These are phyloP conservation scores for Suhomyces xylopsoci DNA, from an alignment of 805 yeast genomes.

Conservation along the genomic window DNA sequence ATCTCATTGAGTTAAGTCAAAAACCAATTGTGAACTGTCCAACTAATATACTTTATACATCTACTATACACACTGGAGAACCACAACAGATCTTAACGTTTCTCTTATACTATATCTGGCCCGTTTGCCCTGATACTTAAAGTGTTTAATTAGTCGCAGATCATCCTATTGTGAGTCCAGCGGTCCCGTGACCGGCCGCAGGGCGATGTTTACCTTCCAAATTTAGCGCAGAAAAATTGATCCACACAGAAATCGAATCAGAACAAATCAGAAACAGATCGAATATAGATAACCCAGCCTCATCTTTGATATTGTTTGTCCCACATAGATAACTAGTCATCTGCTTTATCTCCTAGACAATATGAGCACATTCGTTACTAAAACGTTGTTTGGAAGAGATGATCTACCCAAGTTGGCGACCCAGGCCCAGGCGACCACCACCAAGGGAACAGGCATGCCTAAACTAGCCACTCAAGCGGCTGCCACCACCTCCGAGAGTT, in stretches of 20 bases:
- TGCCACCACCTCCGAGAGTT: conserved; percentile 14
- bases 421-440: not conserved
- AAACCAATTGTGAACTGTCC: too few relatives aligned
- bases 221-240: conserved; percentile 4
- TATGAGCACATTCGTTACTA: conserved; percentile 1
- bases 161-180: not conserved
- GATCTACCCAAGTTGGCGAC: not conserved
- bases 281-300: not conserved
- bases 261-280: not conserved
- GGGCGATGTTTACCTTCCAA: conserved; percentile 4
- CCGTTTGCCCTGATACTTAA: not conserved
- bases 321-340: too few relatives aligned
- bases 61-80: too few relatives aligned
- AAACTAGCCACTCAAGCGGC: conserved; percentile 10
- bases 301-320: not conserved
- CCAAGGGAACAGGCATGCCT: conserved; percentile 11
- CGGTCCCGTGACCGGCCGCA: not conserved
- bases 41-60: too few relatives aligned
- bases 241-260: not conserved
- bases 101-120: too few relatives aligned
- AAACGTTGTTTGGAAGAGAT: not conserved
- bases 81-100: too few relatives aligned
- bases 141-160: not conserved
- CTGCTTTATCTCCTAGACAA: too few relatives aligned
- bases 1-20: too few relatives aligned